Evolutionary conservation across 129 eudicot species (phyloP), one percentile per base, ranked within the genome.

Genomic region (Helichrysum umbraculigerum): DNA sequence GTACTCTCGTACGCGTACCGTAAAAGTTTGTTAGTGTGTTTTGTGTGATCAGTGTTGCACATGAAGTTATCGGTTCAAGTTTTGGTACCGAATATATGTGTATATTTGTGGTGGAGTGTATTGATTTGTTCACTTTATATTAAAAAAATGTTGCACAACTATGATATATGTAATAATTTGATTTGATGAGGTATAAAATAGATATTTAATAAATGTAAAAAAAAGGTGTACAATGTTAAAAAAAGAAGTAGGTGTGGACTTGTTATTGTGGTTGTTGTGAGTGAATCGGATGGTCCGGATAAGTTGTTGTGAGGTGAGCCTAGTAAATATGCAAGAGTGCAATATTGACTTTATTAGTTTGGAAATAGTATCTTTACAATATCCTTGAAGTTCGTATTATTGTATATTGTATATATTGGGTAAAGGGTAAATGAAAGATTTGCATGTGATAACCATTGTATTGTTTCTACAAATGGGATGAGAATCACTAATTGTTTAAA

Each of bases 231-330:
- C 11, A 62, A 15, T 3, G 9, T 70, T 42, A 14, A 61, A 70
- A 66, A 70, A 21, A 61, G 28, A 35, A 29, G 5, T 33, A 65
- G 19, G n/a, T 35, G 73, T 52, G 78, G 68, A 52, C 14, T 59
- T 64, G 14, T 41, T 28, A 11, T 35, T 15, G 72, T 41, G 69
- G 74, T 73, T 9, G 79, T 20, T 72, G 69, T 19, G 62, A 79
- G 58, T 66, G 64, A 41, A 66, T 79, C 83, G 52, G 37, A 73
- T n/a, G 74, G 74, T 21, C 11, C 39, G 62, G 68, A 65, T 79
- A 72, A 64, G 74, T 52, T 37, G 74, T 52, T 62, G 72, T 72
- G 73, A 72, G 67, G 73, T 72, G 57, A 72, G 12, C 50, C 1
- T 32, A 61, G 30, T 19, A 70, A 78, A 37, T 64, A 69, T 70